Base-by-base conservation (phyloP, 2,329 filamentous ascomycete species). In the Stromatinia cepivora region DNA sequence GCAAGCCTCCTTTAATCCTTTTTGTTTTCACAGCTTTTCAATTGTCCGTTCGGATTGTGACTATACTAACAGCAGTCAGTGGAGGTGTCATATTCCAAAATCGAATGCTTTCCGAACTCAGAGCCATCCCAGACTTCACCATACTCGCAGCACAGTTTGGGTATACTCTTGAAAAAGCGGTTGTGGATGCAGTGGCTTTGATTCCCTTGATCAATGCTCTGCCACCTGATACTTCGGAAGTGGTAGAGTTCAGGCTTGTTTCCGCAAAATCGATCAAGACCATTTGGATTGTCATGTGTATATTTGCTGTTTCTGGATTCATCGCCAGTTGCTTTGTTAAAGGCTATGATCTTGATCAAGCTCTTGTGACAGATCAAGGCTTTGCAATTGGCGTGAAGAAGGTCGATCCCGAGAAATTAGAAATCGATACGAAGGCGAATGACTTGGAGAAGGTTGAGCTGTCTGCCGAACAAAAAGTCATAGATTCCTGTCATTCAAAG, bases 211-310 rank as follows among this genome's bases (percentile, higher is more conserved):
- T 67, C 13, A 52, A 67, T 10, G 22, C n/a, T 22, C 42, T 61
- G 7, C 34, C 65, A 25, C 11, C 42, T 1, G 45, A 52, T 6
- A 7, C 11, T 22, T 17, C 11, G 3, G 54, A 61, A 48, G 45
- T 28, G 11, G 8, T 61, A 15, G 31, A 39, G 22, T 50, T 62
- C 13, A 52, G 17, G 13, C 25, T 28, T 2, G 82, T 82, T 11
- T 88, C 87, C 72, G 83, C 84, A 1, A 81, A 85, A 71, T 83
- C 82, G 45, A 73, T 88, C 70, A 81, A 81, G 70, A 82, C 83
- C 45, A 82, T 88, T 25, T 87, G 84, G 83, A 81, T 83, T 34
- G 82, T 85, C 39, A 82, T 85, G 77, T 82, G 82, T 63, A 85
- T 77, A 0, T 78, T 88, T 25, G 80, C 81, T 4, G 83, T 77